Base-by-base conservation (phyloP, 106 monocot species). In the Dioscorea zingiberensis region DNA sequence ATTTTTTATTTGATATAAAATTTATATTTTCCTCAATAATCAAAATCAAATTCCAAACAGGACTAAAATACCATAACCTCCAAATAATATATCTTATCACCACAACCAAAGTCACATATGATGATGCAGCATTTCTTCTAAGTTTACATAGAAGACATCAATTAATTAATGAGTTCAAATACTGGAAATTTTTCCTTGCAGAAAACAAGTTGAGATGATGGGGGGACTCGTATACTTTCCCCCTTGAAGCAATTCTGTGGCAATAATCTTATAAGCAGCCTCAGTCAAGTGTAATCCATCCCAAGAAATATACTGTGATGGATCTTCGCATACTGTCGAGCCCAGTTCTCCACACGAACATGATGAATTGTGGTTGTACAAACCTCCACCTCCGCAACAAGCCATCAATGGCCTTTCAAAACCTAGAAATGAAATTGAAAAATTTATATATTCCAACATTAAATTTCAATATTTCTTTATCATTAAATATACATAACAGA, bases 341-440 rank as follows among this genome's bases (percentile, higher is more conserved):
- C 21, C 44, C 12, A 44, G 2, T 12, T 46, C 25, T 23, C 63
- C 63, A 8, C 63, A 63, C 1, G 1, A 0, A 44, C 15, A 10
- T 2, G 63, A 63, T 23, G 44, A 18, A 2, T 45, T 63, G 45
- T 44, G 44, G 22, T 63, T 78, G 32, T 78, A 78, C 4, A 30
- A 55, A 7, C 78, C 78, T 13, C 71, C 67, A 12, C 55, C 78
- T 1, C 78, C 78, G 25, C 78, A 78, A 32, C 78, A 78, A 0
- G 67, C 60, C 2, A 9, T 47, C 10, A 78, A 29, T 17, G 73
- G 63, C 7, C 51, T 16, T 19, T 18, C 51, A 19, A 51, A 51
- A 3, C 51, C 51, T 51, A 15, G 3, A 38, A 38, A 10, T 38
- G 7, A 49, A 49, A 49, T 9, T 9, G 10, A 9, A 18, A 49